phyloP scores from a whole-genome alignment of 2,329 filamentous ascomycete species.

The Monilinia fructicola region DNA sequence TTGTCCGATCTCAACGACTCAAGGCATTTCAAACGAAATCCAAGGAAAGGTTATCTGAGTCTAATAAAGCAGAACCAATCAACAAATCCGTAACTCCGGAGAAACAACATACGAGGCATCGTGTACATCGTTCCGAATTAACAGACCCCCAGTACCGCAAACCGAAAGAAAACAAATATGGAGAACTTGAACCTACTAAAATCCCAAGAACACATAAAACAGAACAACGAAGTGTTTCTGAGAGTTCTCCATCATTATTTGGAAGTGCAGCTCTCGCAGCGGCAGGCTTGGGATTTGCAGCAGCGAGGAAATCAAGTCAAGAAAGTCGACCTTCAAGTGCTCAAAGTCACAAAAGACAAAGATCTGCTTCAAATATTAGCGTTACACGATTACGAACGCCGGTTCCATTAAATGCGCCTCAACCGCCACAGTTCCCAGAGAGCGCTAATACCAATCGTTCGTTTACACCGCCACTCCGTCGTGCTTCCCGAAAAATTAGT shows the following conservation, averaged over 20 bases:
- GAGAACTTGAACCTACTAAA: slow-evolving; percentile 32
- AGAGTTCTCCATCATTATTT: slow-evolving; percentile 30
- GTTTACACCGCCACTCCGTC: slow-evolving; percentile 67
- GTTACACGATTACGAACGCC: slow-evolving; percentile 39
- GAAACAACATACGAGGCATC: slow-evolving; percentile 31
- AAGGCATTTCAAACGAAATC: slow-evolving; percentile 24
- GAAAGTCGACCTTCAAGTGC: slow-evolving; percentile 38
- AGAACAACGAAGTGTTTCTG: slow-evolving; percentile 32
- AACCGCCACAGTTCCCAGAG: slow-evolving; percentile 56
- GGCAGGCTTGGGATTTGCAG: slow-evolving; percentile 37
- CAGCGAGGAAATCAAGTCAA: slow-evolving; percentile 36
- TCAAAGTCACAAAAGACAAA: slow-evolving; percentile 31
- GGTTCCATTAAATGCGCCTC: slow-evolving; percentile 28
- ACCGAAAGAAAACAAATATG: slow-evolving; percentile 36
- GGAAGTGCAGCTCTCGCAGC: slow-evolving; percentile 35
- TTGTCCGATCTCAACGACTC: slow-evolving; percentile 29
- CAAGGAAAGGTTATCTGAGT: slow-evolving; percentile 28
- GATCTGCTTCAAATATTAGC: slow-evolving; percentile 36
- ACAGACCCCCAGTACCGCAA: slow-evolving; percentile 28
- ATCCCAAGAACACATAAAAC: slow-evolving; percentile 31
- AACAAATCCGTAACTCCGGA: slow-evolving; percentile 26
- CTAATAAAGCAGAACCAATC: slow-evolving; percentile 31
- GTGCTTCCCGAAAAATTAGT: slow-evolving; percentile 66
- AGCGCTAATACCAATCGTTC: slow-evolving; percentile 58
- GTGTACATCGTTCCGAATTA: slow-evolving; percentile 33